Conservation (phyloP, 371 early-diverging fungal genomes). For the Mucor lusitanicus region DNA sequence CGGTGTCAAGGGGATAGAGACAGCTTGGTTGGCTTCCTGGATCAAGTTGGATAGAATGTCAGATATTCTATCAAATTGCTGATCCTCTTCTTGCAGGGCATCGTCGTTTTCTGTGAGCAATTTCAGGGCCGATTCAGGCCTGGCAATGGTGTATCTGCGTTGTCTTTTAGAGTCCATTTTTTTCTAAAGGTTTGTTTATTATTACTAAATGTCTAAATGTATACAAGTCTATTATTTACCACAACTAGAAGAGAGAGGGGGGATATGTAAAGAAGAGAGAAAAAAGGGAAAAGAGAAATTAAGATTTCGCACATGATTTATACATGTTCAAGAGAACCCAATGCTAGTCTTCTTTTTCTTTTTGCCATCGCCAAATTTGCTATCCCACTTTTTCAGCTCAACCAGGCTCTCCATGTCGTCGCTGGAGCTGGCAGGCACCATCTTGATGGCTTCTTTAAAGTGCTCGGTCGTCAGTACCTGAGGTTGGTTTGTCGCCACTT, state of each 20-base stretch:
- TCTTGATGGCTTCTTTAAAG: slow-evolving; percentile 79
- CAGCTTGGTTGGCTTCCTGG: slow-evolving; percentile 34
- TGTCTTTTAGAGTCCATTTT: slow-evolving; percentile 4
- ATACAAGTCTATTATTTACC: slow-evolving; percentile 1
- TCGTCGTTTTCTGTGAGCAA: slow-evolving; percentile 5
- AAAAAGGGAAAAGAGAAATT: neutral
- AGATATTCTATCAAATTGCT: slow-evolving; percentile 28
- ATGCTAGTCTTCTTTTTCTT: slow-evolving; percentile 33
- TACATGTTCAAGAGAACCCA: slow-evolving; percentile 32
- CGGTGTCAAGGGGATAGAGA: slow-evolving; percentile 13
- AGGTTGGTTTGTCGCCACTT: slow-evolving; percentile 12
- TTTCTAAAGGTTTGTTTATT: neutral
- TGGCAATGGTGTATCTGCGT: slow-evolving; percentile 16
- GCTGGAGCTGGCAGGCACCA: slow-evolving; percentile 83
- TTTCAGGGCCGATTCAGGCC: slow-evolving; percentile 17
- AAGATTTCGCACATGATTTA: slow-evolving; percentile 23
- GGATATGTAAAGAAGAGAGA: neutral
- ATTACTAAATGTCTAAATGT: neutral
- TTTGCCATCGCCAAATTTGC: slow-evolving; percentile 80
- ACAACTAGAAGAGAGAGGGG: neutral
- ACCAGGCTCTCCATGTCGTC: slow-evolving; percentile 85
- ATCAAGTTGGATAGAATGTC: slow-evolving; percentile 30
- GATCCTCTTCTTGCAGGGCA: slow-evolving; percentile 14
- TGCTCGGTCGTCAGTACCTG: slow-evolving; percentile 52
- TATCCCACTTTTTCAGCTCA: slow-evolving; percentile 90